Base-by-base conservation (phyloP, 306 rosid species). In the Glycyrrhiza uralensis region DNA sequence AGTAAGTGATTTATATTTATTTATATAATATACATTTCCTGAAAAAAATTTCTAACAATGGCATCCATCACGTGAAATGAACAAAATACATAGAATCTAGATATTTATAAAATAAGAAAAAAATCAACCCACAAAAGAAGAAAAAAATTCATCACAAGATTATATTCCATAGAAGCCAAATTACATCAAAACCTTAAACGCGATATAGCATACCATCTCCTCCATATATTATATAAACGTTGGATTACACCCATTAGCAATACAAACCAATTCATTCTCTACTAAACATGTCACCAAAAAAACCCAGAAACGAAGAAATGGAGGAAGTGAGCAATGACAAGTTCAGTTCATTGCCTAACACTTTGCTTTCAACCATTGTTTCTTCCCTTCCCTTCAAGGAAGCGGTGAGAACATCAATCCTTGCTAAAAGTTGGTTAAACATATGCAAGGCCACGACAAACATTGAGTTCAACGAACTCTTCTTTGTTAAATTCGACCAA, bases 311-410 rank as follows among this genome's bases (percentile, higher is more conserved):
- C n/a, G n/a, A n/a, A n/a, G n/a, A n/a, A n/a, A n/a, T n/a, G n/a
- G n/a, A n/a, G n/a, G n/a, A n/a, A n/a, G n/a, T 0, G n/a, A 51
- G 46, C 33, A 0, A 13, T 9, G 66, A 79, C 8, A 3, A 2
- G 28, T 15, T 74, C 1, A 22, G 17, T 15, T 14, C 0, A 2
- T 38, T 79, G 9, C 79, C 75, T 0, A 18, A 35, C 0, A 0
- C 76, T 4, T 6, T 79, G 18, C 65, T 72, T 7, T 12, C 63
- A 14, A 6, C 2, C 39, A 79, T 72, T 14, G 4, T 72, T 26
- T 79, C 83, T 12, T 19, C 13, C 0, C 65, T 79, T 15, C 58
- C 66, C 2, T 74, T 79, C 58, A 74, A 66, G 30, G 83, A 79
- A 2, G 76, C 71, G 0, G 71, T 76, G 0, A 58, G 59, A 59